Evolutionary conservation across 73 alveolate genomes (phyloP), one percentile per base, ranked within the genome.

Genomic region (Stentor coeruleus): DNA sequence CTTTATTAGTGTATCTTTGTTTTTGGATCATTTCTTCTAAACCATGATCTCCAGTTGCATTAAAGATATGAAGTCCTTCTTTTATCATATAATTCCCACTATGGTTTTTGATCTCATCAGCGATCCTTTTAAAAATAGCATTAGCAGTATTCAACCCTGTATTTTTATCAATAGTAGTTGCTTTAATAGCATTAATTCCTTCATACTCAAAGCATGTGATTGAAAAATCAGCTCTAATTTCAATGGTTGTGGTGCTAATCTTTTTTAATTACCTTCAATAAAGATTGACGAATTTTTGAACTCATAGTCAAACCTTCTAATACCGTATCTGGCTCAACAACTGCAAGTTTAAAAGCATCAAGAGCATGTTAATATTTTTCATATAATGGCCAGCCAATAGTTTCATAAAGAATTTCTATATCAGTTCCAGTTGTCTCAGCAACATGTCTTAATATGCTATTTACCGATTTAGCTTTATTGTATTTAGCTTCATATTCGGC

Each of bases 131-230:
- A 55, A 92, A 86, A 15, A 91, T 93, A 3, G 84, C 83, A 37
- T 88, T 87, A 80, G 93, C 80, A 3, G 86, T 55, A 31, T 76
- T 88, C 42, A 94, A 39, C 33, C 97, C 99, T 73, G 85, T 89
- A 6, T 89, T 81, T 85, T 90, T 94, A 86, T 94, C 91, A 39
- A 89, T 59, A 26, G 99, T 90, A 42, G 66, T 42, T 6, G 74
- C 87, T 83, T 91, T 92, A 26, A 94, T 85, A 42, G 99, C 97
- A 74, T 94, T 98, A 30, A 92, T 92, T 38, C 99, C 98, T 59
- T 94, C 98, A 59, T 74, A 91, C 26, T 86, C 83, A 81, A 84
- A 88, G 86, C 99, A 94, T 39, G 92, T 92, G 42, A 94, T 66
- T 76, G 84, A 89, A 66, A 94, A 94, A 58, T 88, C 97, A 76